A percentile compares a stretch with the other conserved stretches of the same genome.
phyloP scores from a whole-genome alignment of 306 rosid genomes.

The Cyamopsis tetragonoloba region DNA sequence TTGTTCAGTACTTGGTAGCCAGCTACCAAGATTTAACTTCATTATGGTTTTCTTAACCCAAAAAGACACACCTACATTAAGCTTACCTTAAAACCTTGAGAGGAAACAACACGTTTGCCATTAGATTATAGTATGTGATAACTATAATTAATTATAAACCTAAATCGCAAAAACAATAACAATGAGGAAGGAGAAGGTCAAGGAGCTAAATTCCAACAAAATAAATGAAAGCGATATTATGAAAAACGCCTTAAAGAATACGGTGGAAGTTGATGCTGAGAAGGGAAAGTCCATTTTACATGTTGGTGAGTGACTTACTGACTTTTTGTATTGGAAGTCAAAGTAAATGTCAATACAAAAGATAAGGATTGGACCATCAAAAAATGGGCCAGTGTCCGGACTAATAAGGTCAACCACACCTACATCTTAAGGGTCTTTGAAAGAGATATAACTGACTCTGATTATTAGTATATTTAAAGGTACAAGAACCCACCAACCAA shows the following conservation, averaged over 20 bases:
- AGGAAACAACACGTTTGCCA: not conserved
- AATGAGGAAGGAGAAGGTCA: not conserved
- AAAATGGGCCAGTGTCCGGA: slow-evolving; percentile 16
- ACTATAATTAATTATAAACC: too few species aligned
- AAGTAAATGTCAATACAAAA: not conserved
- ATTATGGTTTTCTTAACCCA: not conserved
- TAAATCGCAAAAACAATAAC: not conserved
- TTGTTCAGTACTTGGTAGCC: not conserved
- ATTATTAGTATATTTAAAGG: slow-evolving; percentile 4
- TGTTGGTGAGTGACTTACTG: not conserved
- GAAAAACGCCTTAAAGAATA: not conserved
- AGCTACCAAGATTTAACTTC: not conserved
- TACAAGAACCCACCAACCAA: slow-evolving; percentile 19
- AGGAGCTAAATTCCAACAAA: not conserved
- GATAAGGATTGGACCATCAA: slow-evolving; percentile 21
- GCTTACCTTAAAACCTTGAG: not conserved
- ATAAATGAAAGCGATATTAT: not conserved
- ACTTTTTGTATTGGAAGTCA: not conserved
- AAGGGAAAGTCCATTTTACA: not conserved
- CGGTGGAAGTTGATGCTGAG: not conserved
- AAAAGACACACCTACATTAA: too few species aligned
- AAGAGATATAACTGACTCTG: not conserved
- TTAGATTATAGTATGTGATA: not conserved
- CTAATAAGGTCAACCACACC: slow-evolving; percentile 24
- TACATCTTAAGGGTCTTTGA: slow-evolving; percentile 7